Base-by-base conservation (phyloP, 2,329 filamentous ascomycete genomes). In the Neonectria neomacrospora region DNA sequence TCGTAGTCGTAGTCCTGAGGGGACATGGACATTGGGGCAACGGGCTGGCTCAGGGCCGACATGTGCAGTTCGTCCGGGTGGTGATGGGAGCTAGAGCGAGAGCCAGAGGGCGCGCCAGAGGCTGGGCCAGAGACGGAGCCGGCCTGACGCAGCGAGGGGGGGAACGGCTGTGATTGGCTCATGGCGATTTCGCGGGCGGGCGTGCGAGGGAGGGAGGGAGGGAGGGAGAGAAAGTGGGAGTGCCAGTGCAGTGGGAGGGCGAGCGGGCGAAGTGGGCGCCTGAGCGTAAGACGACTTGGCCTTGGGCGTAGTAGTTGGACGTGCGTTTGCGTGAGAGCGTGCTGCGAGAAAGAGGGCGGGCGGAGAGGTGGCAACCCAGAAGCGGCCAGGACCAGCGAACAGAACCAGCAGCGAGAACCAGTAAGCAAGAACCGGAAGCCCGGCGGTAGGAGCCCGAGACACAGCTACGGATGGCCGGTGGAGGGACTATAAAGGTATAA, bases 11-110 rank as follows among this genome's bases (percentile, higher is more conserved):
- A 86, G 67, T 85, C 82, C 72, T 82, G 81, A 61, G 83, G 80
- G 56, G 83, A 84, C 72, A 79, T 71, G 44, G 71, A 73, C 63
- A 73, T 73, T 55, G 70, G 58, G 56, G 58, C 66, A 51, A 57
- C 65, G 61, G 63, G 63, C 47, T 71, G 80, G 74, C 76, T 80
- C 75, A 83, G 76, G 71, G 78, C 81, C 64, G 82, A 78, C 78
- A 86, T 84, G 79, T 87, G 85, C 72, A 86, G 80, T 76, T 87
- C 85, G 75, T 86, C 84, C 7, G 34, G 34, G 71, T 82, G 81
- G 71, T 77, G 76, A 50, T 65, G 67, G 47, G 67, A 71, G 60
- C 67, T 61, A 69, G 68, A 59, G 39, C 44, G 32, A 51, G 58
- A 42, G 51, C 60, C 67, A 64, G 66, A 69, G 64, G 55, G 65